Evolutionary conservation across 2,329 filamentous ascomycete species (phyloP).

Genomic region (Phialophora verrucosa): DNA sequence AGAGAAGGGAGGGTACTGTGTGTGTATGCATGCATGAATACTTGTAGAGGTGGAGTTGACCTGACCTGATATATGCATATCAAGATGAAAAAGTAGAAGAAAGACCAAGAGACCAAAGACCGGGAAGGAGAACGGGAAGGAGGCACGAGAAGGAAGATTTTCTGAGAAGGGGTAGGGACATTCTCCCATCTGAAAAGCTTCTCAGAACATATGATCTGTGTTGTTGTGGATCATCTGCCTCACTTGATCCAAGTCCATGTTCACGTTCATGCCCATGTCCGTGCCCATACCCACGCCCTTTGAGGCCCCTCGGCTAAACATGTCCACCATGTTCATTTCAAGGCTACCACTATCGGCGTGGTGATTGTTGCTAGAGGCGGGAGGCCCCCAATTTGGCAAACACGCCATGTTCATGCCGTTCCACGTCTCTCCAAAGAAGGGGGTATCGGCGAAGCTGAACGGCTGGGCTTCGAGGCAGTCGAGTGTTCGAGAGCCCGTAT

Average conservation of each 20-base stretch:
- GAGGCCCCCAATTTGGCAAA: background rate
- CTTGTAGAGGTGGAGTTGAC: too few relatives aligned
- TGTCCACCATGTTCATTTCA: background rate
- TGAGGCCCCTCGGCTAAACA: background rate
- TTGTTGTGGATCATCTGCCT: background rate
- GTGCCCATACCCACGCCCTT: background rate
- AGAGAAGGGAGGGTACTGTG: too few relatives aligned
- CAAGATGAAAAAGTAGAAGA: too few relatives aligned
- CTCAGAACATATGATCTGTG: background rate
- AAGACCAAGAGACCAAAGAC: too few relatives aligned
- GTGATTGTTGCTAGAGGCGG: background rate
- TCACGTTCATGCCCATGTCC: too few relatives aligned
- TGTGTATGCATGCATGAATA: too few relatives aligned
- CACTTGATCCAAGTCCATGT: background rate
- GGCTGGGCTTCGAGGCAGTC: conserved; percentile 4
- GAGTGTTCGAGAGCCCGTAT: background rate
- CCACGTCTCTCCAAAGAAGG: background rate
- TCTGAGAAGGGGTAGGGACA: too few relatives aligned
- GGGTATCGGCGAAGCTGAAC: background rate
- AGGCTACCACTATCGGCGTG: background rate
- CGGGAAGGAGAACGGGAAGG: too few relatives aligned
- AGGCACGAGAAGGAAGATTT: too few relatives aligned
- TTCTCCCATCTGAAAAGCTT: background rate
- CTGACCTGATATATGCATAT: too few relatives aligned
- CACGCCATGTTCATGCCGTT: background rate